Evolutionary conservation across 2,329 filamentous ascomycete genomes (phyloP), one percentile per base, ranked within the genome.

Genomic region (Colletotrichum euphorbiae): DNA sequence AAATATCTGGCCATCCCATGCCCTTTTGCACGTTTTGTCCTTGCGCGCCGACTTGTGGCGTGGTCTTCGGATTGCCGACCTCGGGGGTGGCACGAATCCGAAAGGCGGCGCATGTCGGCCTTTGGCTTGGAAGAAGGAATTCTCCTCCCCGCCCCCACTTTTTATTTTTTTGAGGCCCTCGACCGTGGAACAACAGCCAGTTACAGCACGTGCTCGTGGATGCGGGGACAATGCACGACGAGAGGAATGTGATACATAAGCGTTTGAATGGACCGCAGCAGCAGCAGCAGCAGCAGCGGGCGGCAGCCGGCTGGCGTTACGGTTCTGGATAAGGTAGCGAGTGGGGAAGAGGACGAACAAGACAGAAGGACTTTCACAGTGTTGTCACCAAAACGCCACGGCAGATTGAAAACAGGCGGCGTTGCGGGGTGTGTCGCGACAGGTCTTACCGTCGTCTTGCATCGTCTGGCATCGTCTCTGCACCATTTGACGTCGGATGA

Each of bases 111-210:
- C 28, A 15, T 40, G 31, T 54, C 46, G 62, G 55, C 46, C 48
- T 61, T 61, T 50, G 17, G 40, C 19, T 15, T 19, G 15, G 42
- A 31, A 24, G 40, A 55, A 50, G 17, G 28, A 11, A 28, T 13
- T 17, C 9, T n/a, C 21, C n/a, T 40, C 24, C 24, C 24, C 24
- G 1, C 24, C 24, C 24, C 24, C 42, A 46, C 17, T 48, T 17
- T 40, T 64, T 65, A 45, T 54, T 24, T 42, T 55, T 59, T 55
- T 55, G 61, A 69, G 65, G 65, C 65, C 65, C 17, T 65, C 65
- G 36, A 55, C 33, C n/a, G 61, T 65, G n/a, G 65, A 54, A 55
- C 61, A 28, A 33, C 61, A 68, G 46, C 61, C 54, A 68, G 40
- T 36, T 40, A 38, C 40, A 55, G 65, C 61, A 68, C 40, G 54